phyloP scores from a whole-genome alignment of 2,329 filamentous ascomycete genomes.

The Hypoxylon rubiginosum region DNA sequence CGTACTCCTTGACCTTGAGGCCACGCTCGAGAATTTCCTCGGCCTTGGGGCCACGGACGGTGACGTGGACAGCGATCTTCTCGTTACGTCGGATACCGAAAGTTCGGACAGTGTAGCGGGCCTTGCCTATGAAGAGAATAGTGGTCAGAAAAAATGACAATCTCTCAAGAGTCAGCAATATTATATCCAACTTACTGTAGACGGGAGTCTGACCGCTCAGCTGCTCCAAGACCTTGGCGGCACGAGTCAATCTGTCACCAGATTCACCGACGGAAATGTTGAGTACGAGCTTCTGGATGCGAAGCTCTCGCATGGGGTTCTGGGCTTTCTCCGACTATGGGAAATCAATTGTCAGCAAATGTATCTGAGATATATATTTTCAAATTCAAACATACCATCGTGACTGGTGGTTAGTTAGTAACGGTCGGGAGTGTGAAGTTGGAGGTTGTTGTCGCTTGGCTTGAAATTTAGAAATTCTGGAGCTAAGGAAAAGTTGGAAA shows the following conservation, averaged over 20 bases:
- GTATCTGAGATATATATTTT: background rate
- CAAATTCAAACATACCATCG: slow-evolving; percentile 55
- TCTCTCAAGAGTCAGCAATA: slow-evolving; percentile 30
- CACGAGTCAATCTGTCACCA: slow-evolving; percentile 99
- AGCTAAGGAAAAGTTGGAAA: slow-evolving; percentile 36
- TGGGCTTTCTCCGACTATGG: slow-evolving; percentile 83
- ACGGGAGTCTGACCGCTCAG: slow-evolving; percentile 99
- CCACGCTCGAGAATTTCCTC: slow-evolving; percentile 99
- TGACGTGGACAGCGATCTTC: slow-evolving; percentile 99
- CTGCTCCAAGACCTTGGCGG: slow-evolving; percentile 99
- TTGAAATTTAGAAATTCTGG: slow-evolving; percentile 32
- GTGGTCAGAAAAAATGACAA: slow-evolving; percentile 32
- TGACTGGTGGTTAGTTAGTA: slow-evolving; percentile 51
- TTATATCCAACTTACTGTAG: slow-evolving; percentile 79
- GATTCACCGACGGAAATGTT: slow-evolving; percentile 97
- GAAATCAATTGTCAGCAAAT: slow-evolving; percentile 44
- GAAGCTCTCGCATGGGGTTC: slow-evolving; percentile 99
- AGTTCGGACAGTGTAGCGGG: slow-evolving; percentile 99
- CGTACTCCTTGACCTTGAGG: slow-evolving; percentile 99
- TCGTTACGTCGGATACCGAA: slow-evolving; percentile 99
- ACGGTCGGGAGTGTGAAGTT: slow-evolving; percentile 34
- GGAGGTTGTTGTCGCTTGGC: slow-evolving; percentile 34
- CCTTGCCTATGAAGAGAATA: slow-evolving; percentile 79
- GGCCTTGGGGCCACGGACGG: slow-evolving; percentile 97
- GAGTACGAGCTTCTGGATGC: slow-evolving; percentile 79